Evolutionary conservation across 768 basidiomycete species (phyloP), one percentile per base, ranked within the genome.

Genomic region (Rhizopogon rudus): DNA sequence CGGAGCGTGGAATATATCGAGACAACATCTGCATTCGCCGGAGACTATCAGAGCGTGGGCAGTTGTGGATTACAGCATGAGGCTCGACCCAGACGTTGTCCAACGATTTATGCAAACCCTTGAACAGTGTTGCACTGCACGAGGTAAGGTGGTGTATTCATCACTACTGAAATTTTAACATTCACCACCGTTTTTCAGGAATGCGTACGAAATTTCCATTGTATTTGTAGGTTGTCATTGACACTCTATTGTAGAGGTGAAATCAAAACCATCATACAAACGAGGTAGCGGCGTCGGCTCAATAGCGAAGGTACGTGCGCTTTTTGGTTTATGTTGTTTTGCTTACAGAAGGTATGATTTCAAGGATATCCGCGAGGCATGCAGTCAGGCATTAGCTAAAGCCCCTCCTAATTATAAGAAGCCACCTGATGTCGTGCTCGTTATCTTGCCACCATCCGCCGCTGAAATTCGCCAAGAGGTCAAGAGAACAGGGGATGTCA

Each of bases 401-500:
- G 48, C 48, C 8, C 48, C 48, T 49, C 48, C 33, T 37, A 35
- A 20, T 16, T 49, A 49, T 10, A 37, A 37, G 20, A 49, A 49
- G 16, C 48, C 46, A 28, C 56, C 63, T 28, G 63, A 66, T 42
- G 44, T 85, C 12, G 63, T 87, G 1, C 48, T 88, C 5, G 77
- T 78, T 1, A 69, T 88, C 7, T 71, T 86, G 17, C 83, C 86
- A 0, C 58, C 68, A 3, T 71, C 72, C 17, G 84, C 81, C 0
- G 76, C 74, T 0, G 75, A 75, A 0, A 71, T 82, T 3, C 65
- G 81, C 17, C 67, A 66, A 5, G 50, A 60, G 0, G 75, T 87
- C 28, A 88, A 88, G 57, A 73, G 74, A 35, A 82, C 77, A 75
- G 83, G 85, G 0, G 84, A 86, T 63, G 64, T 68, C 17, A 55